These are phyloP conservation scores for Lycium barbarum DNA, from an alignment of 257 asterid species.

Conservation along the genomic window DNA sequence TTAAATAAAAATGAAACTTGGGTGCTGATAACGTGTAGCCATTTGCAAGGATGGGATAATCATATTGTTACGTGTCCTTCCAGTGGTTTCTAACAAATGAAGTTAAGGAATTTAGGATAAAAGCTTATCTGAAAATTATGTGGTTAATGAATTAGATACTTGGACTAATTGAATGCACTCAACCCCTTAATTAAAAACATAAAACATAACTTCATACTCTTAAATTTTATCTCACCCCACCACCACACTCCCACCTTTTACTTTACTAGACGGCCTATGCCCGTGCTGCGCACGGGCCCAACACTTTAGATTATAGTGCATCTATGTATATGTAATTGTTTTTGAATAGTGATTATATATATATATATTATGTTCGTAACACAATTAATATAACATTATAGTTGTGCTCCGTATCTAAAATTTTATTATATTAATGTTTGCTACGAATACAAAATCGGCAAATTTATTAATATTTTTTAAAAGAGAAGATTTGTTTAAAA, in stretches of 20 bases:
- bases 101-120: neutral
- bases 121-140: neutral
- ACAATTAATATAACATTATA: too few species aligned
- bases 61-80: neutral
- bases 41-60: neutral
- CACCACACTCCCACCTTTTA: neutral
- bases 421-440: too few species aligned
- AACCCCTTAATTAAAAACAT: neutral
- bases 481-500: too few species aligned
- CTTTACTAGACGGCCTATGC: too few species aligned
- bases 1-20: neutral
- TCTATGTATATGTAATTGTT: too few species aligned
- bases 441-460: too few species aligned
- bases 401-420: too few species aligned
- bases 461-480: too few species aligned
- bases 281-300: too few species aligned
- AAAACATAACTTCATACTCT: neutral
- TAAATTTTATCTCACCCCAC: neutral
- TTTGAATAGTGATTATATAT: too few species aligned
- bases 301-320: too few species aligned
- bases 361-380: too few species aligned
- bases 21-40: neutral
- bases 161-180: neutral
- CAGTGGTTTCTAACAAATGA: neutral
- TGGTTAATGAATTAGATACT: conserved; percentile 8